Conservation (phyloP, 345 rosid genomes). For the Mallotus nudiflorus region DNA sequence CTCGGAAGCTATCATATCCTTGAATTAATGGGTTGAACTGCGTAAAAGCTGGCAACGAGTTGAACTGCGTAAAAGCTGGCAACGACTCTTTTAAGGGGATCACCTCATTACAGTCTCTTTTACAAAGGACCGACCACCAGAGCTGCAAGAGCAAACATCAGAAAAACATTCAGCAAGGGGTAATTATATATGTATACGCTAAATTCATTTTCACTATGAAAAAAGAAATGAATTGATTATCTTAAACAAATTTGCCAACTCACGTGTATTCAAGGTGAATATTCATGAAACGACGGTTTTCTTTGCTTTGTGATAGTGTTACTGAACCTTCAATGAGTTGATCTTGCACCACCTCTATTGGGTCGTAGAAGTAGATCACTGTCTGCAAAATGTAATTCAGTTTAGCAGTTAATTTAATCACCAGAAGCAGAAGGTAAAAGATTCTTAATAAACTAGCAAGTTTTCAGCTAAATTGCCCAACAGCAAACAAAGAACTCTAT, state of each 20-base stretch:
- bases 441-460: not conserved
- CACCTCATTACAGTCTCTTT: conserved; percentile 67
- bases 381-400: conserved; percentile 57
- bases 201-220: conserved; percentile 10
- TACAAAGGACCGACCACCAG: conserved; percentile 82
- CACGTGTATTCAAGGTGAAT: conserved; percentile 86
- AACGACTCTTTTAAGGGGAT: not conserved
- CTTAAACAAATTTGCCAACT: conserved; percentile 29
- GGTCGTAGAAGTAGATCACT: conserved; percentile 89
- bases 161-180: not conserved
- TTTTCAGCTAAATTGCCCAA: not conserved
- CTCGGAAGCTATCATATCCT: not conserved
- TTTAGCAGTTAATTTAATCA: not conserved
- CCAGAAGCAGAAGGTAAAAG: not conserved
- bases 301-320: conserved; percentile 83
- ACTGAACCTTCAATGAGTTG: conserved; percentile 82
- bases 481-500: not conserved
- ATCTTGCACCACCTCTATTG: conserved; percentile 87
- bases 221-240: not conserved
- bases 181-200: conserved; percentile 9
- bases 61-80: not conserved
- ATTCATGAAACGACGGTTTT: conserved; percentile 91
- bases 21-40: not conserved
- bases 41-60: not conserved
- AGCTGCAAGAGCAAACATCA: conserved; percentile 48